These are phyloP conservation scores for Fusarium humuli DNA, from an alignment of 2,329 filamentous ascomycete species.

Conservation along the genomic window DNA sequence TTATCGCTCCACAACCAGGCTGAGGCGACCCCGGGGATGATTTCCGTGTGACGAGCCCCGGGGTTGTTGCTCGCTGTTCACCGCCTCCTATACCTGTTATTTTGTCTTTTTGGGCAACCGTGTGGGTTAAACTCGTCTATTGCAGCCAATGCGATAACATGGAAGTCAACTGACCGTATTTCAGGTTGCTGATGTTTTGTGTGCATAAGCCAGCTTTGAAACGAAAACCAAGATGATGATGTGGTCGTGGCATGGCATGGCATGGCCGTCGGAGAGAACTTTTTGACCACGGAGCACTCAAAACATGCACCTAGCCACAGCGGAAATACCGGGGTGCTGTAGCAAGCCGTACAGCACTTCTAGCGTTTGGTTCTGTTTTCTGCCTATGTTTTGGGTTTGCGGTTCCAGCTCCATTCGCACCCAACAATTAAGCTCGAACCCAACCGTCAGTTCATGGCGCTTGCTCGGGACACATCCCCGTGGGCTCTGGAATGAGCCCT, in stretches of 20 bases:
- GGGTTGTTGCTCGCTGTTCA: constrained; percentile 43
- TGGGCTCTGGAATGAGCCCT: constrained; percentile 27
- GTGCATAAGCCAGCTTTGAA: constrained; percentile 28
- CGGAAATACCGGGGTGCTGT: constrained; percentile 45
- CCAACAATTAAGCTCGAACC: constrained; percentile 50
- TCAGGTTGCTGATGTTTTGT: constrained; percentile 30
- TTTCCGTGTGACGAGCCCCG: constrained; percentile 46
- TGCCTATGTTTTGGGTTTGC: constrained; percentile 2
- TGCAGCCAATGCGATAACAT: constrained; percentile 34
- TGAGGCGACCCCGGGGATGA: constrained; percentile 43
- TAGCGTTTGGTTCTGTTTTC: constrained; percentile 5
- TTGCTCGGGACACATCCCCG: constrained; percentile 45
- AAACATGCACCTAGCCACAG: constrained; percentile 41
- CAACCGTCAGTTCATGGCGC: constrained; percentile 46
- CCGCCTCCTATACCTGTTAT: constrained; percentile 42
- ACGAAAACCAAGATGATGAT: constrained; percentile 18
- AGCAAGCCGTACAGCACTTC: not conserved
- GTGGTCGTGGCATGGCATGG: constrained; percentile 16
- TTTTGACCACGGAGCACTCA: constrained; percentile 18
- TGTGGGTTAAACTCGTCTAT: constrained; percentile 23
- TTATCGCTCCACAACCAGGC: constrained; percentile 42
- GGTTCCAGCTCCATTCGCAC: constrained; percentile 30
- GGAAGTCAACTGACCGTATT: constrained; percentile 35
- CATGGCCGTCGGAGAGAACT: constrained; percentile 5
- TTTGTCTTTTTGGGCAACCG: constrained; percentile 25